phyloP scores from a whole-genome alignment of 768 basidiomycete species.

The Tremella fuciformis region DNA sequence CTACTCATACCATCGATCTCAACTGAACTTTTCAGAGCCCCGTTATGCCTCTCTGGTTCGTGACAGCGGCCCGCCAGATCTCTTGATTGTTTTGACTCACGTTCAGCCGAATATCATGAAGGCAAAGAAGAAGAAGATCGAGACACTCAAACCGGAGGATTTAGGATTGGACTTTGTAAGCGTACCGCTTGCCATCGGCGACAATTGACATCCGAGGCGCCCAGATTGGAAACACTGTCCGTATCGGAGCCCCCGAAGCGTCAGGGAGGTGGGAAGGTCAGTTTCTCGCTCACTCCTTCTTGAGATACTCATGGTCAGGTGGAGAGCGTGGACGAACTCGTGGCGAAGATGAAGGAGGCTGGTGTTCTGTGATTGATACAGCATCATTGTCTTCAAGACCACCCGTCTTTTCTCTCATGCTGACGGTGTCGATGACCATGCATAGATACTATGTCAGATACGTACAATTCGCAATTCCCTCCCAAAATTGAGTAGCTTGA shows the following conservation, averaged over 20 bases:
- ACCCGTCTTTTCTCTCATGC: too few relatives aligned
- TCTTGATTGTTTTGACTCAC: slow-evolving; percentile 11
- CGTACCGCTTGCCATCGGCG: not conserved
- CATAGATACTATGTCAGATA: too few relatives aligned
- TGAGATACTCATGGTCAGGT: slow-evolving; percentile 56
- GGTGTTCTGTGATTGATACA: slow-evolving; percentile 56
- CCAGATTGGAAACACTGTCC: slow-evolving; percentile 77
- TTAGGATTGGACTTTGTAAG: slow-evolving; percentile 71
- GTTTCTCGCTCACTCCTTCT: slow-evolving; percentile 17
- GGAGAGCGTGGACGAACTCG: slow-evolving; percentile 79
- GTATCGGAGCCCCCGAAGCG: slow-evolving; percentile 87
- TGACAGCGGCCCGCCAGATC: not conserved
- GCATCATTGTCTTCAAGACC: too few relatives aligned
- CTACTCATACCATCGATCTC: not conserved
- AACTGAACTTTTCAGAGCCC: slow-evolving; percentile 62
- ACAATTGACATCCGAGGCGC: slow-evolving; percentile 53
- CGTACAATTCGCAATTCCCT: too few relatives aligned
- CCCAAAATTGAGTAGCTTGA: too few relatives aligned
- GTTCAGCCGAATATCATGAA: slow-evolving; percentile 51
- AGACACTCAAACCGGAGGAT: slow-evolving; percentile 74
- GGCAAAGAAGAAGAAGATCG: slow-evolving; percentile 97
- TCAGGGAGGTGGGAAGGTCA: slow-evolving; percentile 82
- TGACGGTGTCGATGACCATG: too few relatives aligned
- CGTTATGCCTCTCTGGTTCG: slow-evolving; percentile 81
- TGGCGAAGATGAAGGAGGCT: slow-evolving; percentile 82